Evolutionary conservation across 2,329 filamentous ascomycete species (phyloP), one percentile per base, ranked within the genome.

Genomic region (Colletotrichum tropicicola): DNA sequence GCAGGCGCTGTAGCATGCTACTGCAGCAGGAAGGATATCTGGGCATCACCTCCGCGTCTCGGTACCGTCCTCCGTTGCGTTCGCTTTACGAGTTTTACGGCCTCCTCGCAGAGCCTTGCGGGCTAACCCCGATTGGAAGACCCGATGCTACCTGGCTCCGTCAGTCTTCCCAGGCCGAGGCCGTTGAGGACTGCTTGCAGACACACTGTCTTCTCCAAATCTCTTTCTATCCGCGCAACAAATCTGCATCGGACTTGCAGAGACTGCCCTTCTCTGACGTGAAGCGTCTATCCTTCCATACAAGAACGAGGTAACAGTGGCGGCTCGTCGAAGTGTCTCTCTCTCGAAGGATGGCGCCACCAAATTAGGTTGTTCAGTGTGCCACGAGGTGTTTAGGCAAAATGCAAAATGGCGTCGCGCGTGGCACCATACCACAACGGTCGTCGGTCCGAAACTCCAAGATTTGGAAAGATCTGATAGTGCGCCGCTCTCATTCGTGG

Each of bases 401-500:
- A 67, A 49, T 28, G 17, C 49, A 59, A 53, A 28, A 52, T 59
- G 61, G 65, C 64, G 43, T 65, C 55, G 39, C 51, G 65, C 21
- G 61, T 67, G 61, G 61, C 56, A 51, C 65, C 61, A 58, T 60
- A n/a, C 61, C 65, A 56, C 13, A 65, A 67, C 65, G 65, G 55
- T 66, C 51, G 25, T 56, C 65, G 65, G 65, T 66, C 65, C 65
- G 65, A 52, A 57, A 66, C 51, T 67, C 65, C 65, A 67, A 66
- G 53, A 64, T 52, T 52, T 39, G 52, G 41, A 25, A 64, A 66
- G 52, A 66, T 65, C 53, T 58, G 58, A 45, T 30, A 39, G n/a
- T 15, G 25, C 30, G n/a, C 6, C 9, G 19, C 30, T 53, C 43
- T 32, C 23, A 66, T 66, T 66, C 63, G 63, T 64, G 63, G 63